Conservation (phyloP, 345 rosid genomes). For the Citrus mangshanensis region DNA sequence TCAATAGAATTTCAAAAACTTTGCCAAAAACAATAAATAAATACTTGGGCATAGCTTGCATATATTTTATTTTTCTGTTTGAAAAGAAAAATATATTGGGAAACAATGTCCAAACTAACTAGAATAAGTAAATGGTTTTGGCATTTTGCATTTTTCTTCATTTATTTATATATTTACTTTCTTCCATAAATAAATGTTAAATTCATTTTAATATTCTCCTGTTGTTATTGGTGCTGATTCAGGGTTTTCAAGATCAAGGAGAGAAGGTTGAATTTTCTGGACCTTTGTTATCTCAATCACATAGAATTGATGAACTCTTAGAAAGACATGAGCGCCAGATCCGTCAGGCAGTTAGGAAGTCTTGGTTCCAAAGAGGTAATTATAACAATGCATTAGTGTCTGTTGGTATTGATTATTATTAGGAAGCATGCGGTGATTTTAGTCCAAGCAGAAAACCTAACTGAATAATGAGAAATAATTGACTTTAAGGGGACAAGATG, state of each 20-base stretch:
- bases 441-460: background rate
- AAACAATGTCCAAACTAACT: background rate
- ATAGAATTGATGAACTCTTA: conserved; percentile 70
- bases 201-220: background rate
- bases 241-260: conserved; percentile 59
- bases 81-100: background rate
- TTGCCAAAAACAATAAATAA: background rate
- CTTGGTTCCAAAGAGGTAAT: conserved; percentile 88
- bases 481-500: conserved; percentile 3
- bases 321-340: conserved; percentile 76
- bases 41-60: background rate
- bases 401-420: background rate
- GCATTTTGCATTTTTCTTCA: background rate
- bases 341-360: conserved; percentile 76
- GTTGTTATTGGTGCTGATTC: conserved; percentile 18
- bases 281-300: conserved; percentile 74
- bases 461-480: background rate
- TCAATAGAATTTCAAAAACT: background rate
- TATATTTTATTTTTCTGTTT: background rate
- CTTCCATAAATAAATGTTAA: background rate
- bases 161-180: background rate
- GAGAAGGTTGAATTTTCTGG: conserved; percentile 88
- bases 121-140: background rate
- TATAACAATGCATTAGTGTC: background rate
- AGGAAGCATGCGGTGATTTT: conserved; percentile 1